Conservation (phyloP, 2,329 filamentous ascomycete genomes). For the Venturia oleaginea region DNA sequence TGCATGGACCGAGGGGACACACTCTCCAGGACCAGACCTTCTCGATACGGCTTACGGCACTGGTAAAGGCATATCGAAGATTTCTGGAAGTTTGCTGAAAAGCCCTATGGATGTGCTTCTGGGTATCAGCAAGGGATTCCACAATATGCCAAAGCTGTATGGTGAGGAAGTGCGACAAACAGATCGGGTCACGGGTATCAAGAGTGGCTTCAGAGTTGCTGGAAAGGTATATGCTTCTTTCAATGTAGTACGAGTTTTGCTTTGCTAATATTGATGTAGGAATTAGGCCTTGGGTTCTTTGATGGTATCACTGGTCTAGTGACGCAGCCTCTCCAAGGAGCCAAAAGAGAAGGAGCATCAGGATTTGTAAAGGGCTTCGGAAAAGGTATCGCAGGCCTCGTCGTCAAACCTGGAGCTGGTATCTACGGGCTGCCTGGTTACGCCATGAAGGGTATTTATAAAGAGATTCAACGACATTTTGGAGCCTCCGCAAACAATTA, state of each 20-base stretch:
- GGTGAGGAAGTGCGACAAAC: conserved; percentile 72
- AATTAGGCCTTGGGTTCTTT: conserved; percentile 65
- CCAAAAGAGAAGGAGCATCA: conserved; percentile 52
- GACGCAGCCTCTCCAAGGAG: conserved; percentile 65
- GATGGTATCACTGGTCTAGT: conserved; percentile 75
- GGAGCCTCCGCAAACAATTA: conserved; percentile 67
- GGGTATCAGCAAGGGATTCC: conserved; percentile 74
- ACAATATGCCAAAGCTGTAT: conserved; percentile 78
- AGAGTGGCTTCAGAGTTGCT: conserved; percentile 67
- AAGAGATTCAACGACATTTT: conserved; percentile 63
- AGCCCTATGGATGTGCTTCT: conserved; percentile 79
- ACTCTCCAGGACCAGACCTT: not conserved
- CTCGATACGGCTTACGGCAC: conserved; percentile 56
- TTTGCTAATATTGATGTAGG: conserved; percentile 29
- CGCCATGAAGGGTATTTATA: conserved; percentile 72
- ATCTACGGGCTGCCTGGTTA: conserved; percentile 62
- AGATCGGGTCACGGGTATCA: conserved; percentile 69
- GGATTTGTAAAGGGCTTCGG: conserved; percentile 74
- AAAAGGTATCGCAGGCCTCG: conserved; percentile 71
- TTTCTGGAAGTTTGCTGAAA: conserved; percentile 66
- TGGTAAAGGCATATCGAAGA: conserved; percentile 58
- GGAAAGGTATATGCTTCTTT: conserved; percentile 45
- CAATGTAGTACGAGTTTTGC: conserved; percentile 4
- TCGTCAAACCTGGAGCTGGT: conserved; percentile 72
- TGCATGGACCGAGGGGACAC: not conserved